These are phyloP conservation scores for Cardamine chenopodiifolia DNA, from an alignment of 345 rosid species.

Conservation along the genomic window DNA sequence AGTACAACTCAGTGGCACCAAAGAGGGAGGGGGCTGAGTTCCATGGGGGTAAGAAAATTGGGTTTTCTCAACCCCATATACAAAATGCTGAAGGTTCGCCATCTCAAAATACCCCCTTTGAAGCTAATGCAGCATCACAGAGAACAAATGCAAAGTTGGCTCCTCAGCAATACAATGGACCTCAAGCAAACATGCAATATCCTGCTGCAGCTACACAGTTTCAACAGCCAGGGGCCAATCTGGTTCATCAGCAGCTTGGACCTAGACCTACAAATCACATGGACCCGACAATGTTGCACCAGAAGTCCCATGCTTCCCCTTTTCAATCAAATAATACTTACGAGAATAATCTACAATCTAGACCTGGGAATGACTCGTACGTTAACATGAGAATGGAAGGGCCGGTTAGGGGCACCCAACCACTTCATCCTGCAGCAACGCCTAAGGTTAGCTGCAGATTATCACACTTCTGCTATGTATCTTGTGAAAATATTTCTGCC, in stretches of 20 bases:
- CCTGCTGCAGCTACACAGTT: slow-evolving; percentile 49
- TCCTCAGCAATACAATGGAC: slow-evolving; percentile 61
- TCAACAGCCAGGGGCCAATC: slow-evolving; percentile 60
- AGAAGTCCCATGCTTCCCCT: slow-evolving; percentile 57
- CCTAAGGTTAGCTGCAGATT: slow-evolving; percentile 52
- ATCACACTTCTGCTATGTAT: slow-evolving; percentile 11
- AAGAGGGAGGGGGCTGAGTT: slow-evolving; percentile 66
- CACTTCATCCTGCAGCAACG: slow-evolving; percentile 59
- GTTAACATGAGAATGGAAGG: slow-evolving; percentile 59
- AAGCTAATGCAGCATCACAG: slow-evolving; percentile 50
- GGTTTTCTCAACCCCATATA: slow-evolving; percentile 65
- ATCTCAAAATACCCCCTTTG: slow-evolving; percentile 57
- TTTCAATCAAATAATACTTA: slow-evolving; percentile 51
- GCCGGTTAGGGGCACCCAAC: slow-evolving; percentile 54
- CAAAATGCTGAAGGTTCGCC: slow-evolving; percentile 57
- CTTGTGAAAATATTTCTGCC: slow-evolving; percentile 4
- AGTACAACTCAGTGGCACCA: slow-evolving; percentile 48
- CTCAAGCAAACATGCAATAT: slow-evolving; percentile 56
- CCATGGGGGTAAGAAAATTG: slow-evolving; percentile 55
- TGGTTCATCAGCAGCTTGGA: slow-evolving; percentile 60
- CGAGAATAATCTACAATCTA: slow-evolving; percentile 61
- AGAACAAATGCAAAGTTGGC: slow-evolving; percentile 52
- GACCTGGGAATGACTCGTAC: slow-evolving; percentile 62
- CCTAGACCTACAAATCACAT: slow-evolving; percentile 62
- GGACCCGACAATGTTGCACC: slow-evolving; percentile 55